phyloP scores from a whole-genome alignment of 1,139 yeast species.

The Candida tropicalis region DNA sequence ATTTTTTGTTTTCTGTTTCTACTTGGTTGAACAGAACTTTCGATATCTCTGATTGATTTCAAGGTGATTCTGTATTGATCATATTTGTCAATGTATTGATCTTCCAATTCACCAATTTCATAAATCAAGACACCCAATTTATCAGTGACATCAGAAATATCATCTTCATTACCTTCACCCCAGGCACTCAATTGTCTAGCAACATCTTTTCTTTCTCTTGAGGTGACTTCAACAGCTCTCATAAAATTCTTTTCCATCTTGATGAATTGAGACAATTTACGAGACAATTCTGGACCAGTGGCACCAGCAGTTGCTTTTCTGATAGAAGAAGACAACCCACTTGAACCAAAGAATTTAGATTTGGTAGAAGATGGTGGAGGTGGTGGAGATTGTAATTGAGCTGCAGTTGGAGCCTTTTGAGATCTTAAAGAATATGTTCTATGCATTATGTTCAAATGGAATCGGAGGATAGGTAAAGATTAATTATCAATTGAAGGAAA shows the following conservation, averaged over 20 bases:
- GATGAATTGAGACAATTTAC: constrained; percentile 86
- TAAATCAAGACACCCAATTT: constrained; percentile 93
- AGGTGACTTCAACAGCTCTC: constrained; percentile 91
- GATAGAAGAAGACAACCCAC: constrained; percentile 78
- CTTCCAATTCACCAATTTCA: constrained; percentile 98
- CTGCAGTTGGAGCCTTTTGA: constrained; percentile 93
- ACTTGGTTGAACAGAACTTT: constrained; percentile 96
- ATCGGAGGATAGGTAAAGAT: background rate
- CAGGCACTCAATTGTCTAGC: constrained; percentile 94
- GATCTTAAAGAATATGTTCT: constrained; percentile 97
- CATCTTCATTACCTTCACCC: constrained; percentile 99
- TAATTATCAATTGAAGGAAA: constrained; percentile 36
- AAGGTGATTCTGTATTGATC: constrained; percentile 97
- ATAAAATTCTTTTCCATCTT: constrained; percentile 96
- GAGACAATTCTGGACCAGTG: constrained; percentile 91
- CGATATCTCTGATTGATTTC: constrained; percentile 94
- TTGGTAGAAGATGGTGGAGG: constrained; percentile 88
- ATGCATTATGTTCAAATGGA: constrained; percentile 63
- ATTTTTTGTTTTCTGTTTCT: constrained; percentile 97
- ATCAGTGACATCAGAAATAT: constrained; percentile 95
- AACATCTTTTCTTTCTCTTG: constrained; percentile 94
- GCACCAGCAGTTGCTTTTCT: constrained; percentile 91
- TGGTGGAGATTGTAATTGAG: constrained; percentile 91
- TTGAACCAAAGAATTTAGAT: constrained; percentile 81
- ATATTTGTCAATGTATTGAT: constrained; percentile 95